Evolutionary conservation across 2,329 filamentous ascomycete species (phyloP), one percentile per base, ranked within the genome.

Genomic region (Colletotrichum eleusines): DNA sequence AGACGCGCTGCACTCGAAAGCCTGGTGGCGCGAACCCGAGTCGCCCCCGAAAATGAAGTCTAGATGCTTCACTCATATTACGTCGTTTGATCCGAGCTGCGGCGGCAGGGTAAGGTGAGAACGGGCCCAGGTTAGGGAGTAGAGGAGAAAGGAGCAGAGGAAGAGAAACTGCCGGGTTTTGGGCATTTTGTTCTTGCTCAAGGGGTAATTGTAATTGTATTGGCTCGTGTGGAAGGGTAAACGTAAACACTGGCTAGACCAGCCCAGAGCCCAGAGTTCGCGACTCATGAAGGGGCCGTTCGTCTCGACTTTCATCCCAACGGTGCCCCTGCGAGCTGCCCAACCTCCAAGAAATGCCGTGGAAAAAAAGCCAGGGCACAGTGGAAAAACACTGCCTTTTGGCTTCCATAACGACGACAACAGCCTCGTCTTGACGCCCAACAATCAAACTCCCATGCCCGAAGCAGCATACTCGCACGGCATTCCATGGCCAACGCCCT

Each of bases 281-380:
- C 68, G 64, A 68, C 51, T 71, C 68, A 68, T 59, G 63, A 57
- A 59, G 51, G 42, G 44, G 40, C 33, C 55, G 68, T 68, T 71
- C 68, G 63, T 71, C 68, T 71, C 68, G 62, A 57, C 42, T 68
- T 48, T 58, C 28, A 28, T 63, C 68, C 68, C 64, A 68, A 71
- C 68, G 68, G 53, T 71, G 51, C 40, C 68, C 68, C 64, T 68
- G 68, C 58, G 63, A 69, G 50, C 14, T 53, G 68, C 68, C 68
- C 68, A 63, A 71, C 51, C 50, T 53, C 35, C 31, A 55, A 35
- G 33, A 26, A 20, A 1, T 44, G 26, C 60, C 31, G 58, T 16
- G 40, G 50, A 12, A 38, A n/a, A 23, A n/a, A 23, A 38, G n/a
- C 51, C 48, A 61, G 33, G 51, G 31, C 44, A 53, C 40, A n/a